Evolutionary conservation across 192 early-diverging fungal species (phyloP).

Genomic region (Umbelopsis sp.): DNA sequence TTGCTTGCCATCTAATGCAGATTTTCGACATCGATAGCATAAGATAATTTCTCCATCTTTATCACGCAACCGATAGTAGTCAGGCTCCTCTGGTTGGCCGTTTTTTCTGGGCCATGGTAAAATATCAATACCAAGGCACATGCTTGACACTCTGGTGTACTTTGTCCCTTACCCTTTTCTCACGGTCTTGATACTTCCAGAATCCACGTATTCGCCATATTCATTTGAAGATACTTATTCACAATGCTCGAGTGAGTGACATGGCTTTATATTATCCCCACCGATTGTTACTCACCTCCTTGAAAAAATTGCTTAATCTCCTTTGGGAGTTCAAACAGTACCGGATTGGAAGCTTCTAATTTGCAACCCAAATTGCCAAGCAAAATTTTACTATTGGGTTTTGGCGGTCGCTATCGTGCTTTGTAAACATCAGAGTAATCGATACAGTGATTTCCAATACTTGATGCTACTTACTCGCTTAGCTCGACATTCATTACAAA

Average conservation of each 20-base stretch:
- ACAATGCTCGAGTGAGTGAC: background rate
- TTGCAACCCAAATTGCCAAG: slow-evolving; percentile 47
- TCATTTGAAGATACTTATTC: slow-evolving; percentile 43
- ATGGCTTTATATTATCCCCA: background rate
- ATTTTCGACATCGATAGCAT: slow-evolving; percentile 48
- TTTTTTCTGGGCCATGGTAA: slow-evolving; percentile 25
- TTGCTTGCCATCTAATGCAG: slow-evolving; percentile 35
- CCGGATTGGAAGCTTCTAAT: slow-evolving; percentile 45
- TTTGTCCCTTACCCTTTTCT: slow-evolving; percentile 21
- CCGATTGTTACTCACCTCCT: slow-evolving; percentile 36
- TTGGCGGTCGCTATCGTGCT: slow-evolving; percentile 27
- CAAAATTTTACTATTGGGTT: slow-evolving; percentile 28
- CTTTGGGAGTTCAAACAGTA: slow-evolving; percentile 40
- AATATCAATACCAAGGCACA: background rate
- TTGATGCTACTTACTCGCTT: background rate
- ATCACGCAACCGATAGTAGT: slow-evolving; percentile 40
- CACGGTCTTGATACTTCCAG: slow-evolving; percentile 36
- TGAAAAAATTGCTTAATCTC: slow-evolving; percentile 38
- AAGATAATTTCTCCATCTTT: slow-evolving; percentile 37
- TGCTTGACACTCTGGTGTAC: background rate
- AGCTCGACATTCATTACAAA: slow-evolving; percentile 40
- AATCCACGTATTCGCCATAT: slow-evolving; percentile 47
- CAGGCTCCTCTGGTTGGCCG: slow-evolving; percentile 31
- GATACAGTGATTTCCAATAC: background rate
- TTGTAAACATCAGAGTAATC: too few relatives aligned